Evolutionary conservation across 2,329 filamentous ascomycete species (phyloP), one percentile per base, ranked within the genome.

Genomic region (Aspergillus floridensis): DNA sequence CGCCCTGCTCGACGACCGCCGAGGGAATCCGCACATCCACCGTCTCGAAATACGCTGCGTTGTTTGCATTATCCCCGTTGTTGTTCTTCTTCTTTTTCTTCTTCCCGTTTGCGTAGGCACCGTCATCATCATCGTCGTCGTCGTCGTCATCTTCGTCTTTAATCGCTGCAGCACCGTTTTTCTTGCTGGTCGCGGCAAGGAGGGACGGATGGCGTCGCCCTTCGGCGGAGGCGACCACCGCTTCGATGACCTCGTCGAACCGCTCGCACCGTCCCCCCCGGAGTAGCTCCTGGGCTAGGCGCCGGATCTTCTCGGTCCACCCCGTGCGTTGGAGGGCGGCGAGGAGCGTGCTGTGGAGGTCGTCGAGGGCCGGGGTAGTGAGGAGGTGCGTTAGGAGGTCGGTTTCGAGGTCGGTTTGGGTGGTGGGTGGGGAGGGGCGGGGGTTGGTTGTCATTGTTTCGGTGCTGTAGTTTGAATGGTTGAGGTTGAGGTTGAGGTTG

Each of bases 281-380:
- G 57, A 87, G 80, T 46, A 87, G 78, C 58, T 82, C 77, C 50
- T 81, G 80, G 19, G 84, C 78, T 61, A 87, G 81, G 50, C 75
- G 76, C 59, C 81, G 81, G 60, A 88, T 77, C 29, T 78, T 77
- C 65, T 84, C 79, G 47, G 82, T 82, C 84, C 85, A 88, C 65
- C 84, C 84, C n/a, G 77, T 74, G 56, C 82, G 78, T 66, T 84
- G 81, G 11, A 87, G 79, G 22, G 81, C 79, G 66, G 84, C 79
- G 59, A 81, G 77, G 26, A 88, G 77, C 1, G 80, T 78, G 41
- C 75, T 66, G 67, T 86, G 83, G 48, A 88, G 83, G 67, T 81
- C 80, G 67, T 80, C 79, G 64, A 87, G 81, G 56, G 81, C 79
- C 66, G 77, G 75, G 35, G 77, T 76, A 62, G 74, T 70, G 53